Evolutionary conservation across 495 filamentous ascomycete genomes (phyloP), one percentile per base, ranked within the genome.

Genomic region (Umbilicaria muhlenbergii): DNA sequence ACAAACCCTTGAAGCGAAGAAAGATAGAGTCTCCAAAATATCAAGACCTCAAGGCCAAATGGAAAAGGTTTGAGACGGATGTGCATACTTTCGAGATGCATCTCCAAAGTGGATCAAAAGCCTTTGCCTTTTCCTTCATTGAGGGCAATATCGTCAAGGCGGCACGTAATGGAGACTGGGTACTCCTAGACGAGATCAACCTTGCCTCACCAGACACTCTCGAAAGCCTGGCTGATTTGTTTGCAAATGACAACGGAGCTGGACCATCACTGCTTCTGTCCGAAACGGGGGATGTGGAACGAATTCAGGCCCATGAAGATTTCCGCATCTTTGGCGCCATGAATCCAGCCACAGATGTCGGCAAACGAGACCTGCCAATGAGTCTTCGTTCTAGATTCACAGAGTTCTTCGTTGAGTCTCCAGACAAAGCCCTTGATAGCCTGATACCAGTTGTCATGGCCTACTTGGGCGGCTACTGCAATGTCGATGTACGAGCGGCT

Each of bases 241-340:
- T 99, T 35, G 73, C 80, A 44, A 71, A 77, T 36, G 77, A 77
- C 3, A 67, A 70, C 16, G 75, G 75, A 42, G 73, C 68, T 11
- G 58, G 68, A 0, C 86, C 87, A 2, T 94, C 83, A 12, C 76
- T 99, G 33, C 64, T 95, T 11, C 73, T 99, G 21, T 83, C 86
- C 1, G 92, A 99, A 61, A 86, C 85, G 33, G 92, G 91, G 40
- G 82, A 87, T 45, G 79, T 87, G 18, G 85, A 95, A 57, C 73
- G 86, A 36, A 78, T 96, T 8, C 75, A 78, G 41, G 88, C 87
- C 2, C 91, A 99, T 57, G 81, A 84, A 2, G 75, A 94, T 51
- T 99, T 99, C 58, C 78, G 92, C 31, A 81, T 99, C 18, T 96
- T 99, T 60, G 92, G 83, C 18, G 91, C 91, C 36, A 99, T 99